Base-by-base conservation (phyloP, 768 basidiomycete species). In the Mycena polygramma region DNA sequence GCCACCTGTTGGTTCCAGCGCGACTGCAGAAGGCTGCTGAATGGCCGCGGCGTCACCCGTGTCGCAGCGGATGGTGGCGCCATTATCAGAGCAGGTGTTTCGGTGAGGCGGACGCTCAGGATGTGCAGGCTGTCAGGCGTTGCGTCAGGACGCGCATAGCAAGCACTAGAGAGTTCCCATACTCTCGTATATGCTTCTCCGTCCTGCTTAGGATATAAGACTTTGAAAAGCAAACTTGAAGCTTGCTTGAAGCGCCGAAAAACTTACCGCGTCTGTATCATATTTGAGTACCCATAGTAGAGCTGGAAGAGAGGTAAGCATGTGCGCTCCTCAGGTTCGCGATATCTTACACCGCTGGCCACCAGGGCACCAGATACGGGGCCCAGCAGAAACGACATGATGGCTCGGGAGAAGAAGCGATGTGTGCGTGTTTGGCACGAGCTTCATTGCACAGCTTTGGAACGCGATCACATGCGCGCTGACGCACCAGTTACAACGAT, bases 281-380 rank as follows among this genome's bases (percentile, higher is more conserved):
- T 75, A 74, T 86, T 89, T 4, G 91, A 92, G 76, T 92, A 90
- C 30, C 90, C 91, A 78, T 92, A 92, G 79, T 92, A 92, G 7
- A 91, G 83, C 91, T 90, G 30, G 30, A 30, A 6, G 24, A 22
- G n/a, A 26, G 48, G 60, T 35, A 46, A 26, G 49, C 54, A 51
- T 17, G 30, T 36, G 39, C 14, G 49, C 35, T 51, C 4, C 5
- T 35, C 22, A 45, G 22, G n/a, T 55, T 7, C 6, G 4, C 1
- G 15, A 30, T n/a, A 66, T 81, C 86, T 41, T 41, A 41, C 41
- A 15, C 41, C 41, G 9, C 41, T 41, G 41, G 41, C 41, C 41
- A 41, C 41, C 41, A 41, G 41, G 41, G 41, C 41, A 15, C 41
- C 41, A 10, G 41, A 41, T 10, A 41, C 41, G 4, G 41, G 41